Evolutionary conservation across 345 rosid genomes (phyloP).

Genomic region (Eucalyptus virginea): DNA sequence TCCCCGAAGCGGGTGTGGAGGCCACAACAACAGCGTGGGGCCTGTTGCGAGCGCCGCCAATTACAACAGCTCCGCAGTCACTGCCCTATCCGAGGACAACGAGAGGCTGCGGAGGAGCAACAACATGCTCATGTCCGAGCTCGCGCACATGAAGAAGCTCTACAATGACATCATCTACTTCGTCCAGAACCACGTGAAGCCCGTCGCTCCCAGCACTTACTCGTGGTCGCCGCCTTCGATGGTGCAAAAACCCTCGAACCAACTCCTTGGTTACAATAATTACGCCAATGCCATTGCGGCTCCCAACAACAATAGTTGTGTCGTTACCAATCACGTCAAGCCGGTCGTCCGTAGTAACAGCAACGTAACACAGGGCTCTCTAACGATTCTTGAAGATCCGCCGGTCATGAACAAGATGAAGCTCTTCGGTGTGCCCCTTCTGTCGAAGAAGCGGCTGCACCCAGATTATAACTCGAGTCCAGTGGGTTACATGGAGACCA

Average conservation of each 20-base stretch:
- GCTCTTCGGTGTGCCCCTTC: conserved; percentile 60
- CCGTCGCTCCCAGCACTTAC: conserved; percentile 51
- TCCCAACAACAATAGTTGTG: neutral
- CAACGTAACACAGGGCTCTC: conserved; percentile 24
- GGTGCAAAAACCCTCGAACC: conserved; percentile 30
- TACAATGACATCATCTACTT: conserved; percentile 49
- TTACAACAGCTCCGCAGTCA: conserved; percentile 15
- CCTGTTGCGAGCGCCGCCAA: conserved; percentile 5
- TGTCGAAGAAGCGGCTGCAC: conserved; percentile 65
- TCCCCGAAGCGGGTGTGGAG: neutral
- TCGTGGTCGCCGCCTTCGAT: conserved; percentile 20
- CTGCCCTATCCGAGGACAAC: conserved; percentile 32
- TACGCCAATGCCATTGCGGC: neutral
- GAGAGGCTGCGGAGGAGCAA: conserved; percentile 37
- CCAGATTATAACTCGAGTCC: conserved; percentile 18
- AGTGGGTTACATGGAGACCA: conserved; percentile 18
- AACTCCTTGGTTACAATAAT: conserved; percentile 22
- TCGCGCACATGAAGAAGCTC: conserved; percentile 67
- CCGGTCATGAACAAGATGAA: conserved; percentile 27
- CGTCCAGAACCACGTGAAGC: conserved; percentile 36
- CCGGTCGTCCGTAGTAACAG: conserved; percentile 4
- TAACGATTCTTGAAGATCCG: conserved; percentile 22
- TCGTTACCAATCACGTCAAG: conserved; percentile 11
- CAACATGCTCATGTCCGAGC: conserved; percentile 32
- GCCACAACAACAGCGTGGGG: neutral